Percentiles rank a stretch among this genome's conserved stretches.
Evolutionary conservation across 176 grass and related monocot genomes (phyloP).

Genomic region (Tuctoria greenei): DNA sequence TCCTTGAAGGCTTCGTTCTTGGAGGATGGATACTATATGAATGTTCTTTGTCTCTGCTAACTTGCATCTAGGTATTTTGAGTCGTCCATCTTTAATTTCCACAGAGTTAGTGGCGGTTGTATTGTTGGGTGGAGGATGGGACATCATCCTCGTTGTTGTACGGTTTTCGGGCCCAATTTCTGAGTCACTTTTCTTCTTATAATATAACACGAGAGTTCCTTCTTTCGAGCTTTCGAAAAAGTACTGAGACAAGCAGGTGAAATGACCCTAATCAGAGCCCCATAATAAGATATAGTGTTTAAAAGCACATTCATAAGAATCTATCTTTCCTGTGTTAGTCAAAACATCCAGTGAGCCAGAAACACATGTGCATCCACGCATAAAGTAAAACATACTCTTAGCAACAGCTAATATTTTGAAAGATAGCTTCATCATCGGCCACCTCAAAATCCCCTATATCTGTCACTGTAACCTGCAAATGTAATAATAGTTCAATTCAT

Average conservation of each 20-base stretch:
- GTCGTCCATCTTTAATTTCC: too few species aligned
- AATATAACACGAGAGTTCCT: too few species aligned
- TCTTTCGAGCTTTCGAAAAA: too few species aligned
- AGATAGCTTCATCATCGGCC: constrained; percentile 64
- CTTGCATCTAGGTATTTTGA: too few species aligned
- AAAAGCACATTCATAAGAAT: constrained; percentile 36
- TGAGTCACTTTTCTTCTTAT: too few species aligned
- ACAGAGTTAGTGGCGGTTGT: too few species aligned
- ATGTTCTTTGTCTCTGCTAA: too few species aligned
- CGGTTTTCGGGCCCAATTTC: too few species aligned
- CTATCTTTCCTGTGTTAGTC: constrained; percentile 34
- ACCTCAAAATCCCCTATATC: constrained; percentile 66
- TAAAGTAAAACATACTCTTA: constrained; percentile 19
- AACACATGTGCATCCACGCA: constrained; percentile 46
- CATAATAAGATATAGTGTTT: background rate
- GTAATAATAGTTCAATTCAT: constrained; percentile 24
- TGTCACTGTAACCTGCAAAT: constrained; percentile 71
- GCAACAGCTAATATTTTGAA: constrained; percentile 19
- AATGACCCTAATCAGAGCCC: background rate
- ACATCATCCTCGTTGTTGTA: too few species aligned
- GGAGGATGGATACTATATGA: too few species aligned
- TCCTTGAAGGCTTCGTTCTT: too few species aligned
- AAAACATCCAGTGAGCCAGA: constrained; percentile 32
- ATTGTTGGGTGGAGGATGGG: too few species aligned
- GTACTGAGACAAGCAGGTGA: constrained; percentile 30